phyloP scores from a whole-genome alignment of 108 stramenopile species.

The Nannochloropsis gaditana region DNA sequence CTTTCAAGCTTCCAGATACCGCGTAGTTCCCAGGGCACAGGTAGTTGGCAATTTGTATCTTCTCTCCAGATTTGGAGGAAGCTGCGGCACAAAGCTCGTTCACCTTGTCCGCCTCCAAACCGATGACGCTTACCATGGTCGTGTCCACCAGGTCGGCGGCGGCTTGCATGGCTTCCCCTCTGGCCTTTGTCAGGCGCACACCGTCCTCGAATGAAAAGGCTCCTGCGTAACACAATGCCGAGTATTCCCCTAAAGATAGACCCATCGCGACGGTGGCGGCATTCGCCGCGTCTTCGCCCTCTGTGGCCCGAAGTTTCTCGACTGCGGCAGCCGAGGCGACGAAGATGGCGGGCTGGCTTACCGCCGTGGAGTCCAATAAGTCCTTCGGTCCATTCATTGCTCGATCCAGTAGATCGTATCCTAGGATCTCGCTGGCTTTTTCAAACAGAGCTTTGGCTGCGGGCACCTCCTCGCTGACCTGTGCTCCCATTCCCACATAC shows the following conservation, averaged over 20 bases:
- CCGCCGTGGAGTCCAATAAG: constrained; percentile 81
- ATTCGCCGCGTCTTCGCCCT: constrained; percentile 78
- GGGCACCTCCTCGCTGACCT: constrained; percentile 57
- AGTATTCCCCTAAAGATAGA: constrained; percentile 88
- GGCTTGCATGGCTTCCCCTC: constrained; percentile 91
- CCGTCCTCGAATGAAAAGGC: constrained; percentile 95
- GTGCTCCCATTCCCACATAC: constrained; percentile 51
- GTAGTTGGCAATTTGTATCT: constrained; percentile 85
- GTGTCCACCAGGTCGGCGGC: constrained; percentile 82
- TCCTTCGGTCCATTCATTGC: constrained; percentile 89
- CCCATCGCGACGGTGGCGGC: constrained; percentile 92
- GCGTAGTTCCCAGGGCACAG: constrained; percentile 95
- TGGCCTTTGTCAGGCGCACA: constrained; percentile 90
- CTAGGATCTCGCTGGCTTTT: constrained; percentile 84
- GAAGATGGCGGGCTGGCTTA: constrained; percentile 95
- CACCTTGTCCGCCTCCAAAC: constrained; percentile 75
- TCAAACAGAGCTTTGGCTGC: constrained; percentile 88
- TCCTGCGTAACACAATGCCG: constrained; percentile 92
- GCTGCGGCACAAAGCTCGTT: constrained; percentile 74
- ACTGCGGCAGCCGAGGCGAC: constrained; percentile 95
- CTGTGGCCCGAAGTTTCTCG: constrained; percentile 78
- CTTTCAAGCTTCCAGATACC: constrained; percentile 73
- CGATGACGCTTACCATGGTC: constrained; percentile 95
- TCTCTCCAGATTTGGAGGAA: constrained; percentile 66
- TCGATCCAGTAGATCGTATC: constrained; percentile 85